A percentile compares a stretch with the other conserved stretches of the same genome.
These are phyloP conservation scores for Xylariaceae sp. DNA, from an alignment of 2,329 filamentous ascomycete species.

Conservation along the genomic window DNA sequence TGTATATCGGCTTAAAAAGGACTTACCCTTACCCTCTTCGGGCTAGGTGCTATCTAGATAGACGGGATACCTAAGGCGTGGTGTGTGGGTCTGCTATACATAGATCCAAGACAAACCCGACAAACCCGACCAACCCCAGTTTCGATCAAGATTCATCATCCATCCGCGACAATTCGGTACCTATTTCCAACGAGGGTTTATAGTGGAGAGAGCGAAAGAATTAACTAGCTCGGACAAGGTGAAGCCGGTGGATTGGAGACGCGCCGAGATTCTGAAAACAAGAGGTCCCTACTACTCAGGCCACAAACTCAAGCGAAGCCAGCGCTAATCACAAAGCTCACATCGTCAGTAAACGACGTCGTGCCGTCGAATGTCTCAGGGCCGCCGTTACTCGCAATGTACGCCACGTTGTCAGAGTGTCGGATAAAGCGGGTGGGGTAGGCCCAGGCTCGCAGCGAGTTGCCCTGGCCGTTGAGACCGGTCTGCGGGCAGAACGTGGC, in stretches of 20 bases:
- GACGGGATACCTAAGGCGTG: too few species aligned
- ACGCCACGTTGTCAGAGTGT: constrained; percentile 42
- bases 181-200: too few species aligned
- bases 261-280: background rate
- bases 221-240: background rate
- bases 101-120: too few species aligned
- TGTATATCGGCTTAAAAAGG: too few species aligned
- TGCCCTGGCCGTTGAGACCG: constrained; percentile 45
- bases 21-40: too few species aligned
- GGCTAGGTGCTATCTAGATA: too few species aligned
- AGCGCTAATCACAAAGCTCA: constrained; percentile 43
- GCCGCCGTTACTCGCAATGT: constrained; percentile 26
- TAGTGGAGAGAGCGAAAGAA: too few species aligned
- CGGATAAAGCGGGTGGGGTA: constrained; percentile 56
- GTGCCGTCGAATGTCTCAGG: constrained; percentile 45
- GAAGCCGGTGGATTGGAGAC: background rate
- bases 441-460: constrained; percentile 51
- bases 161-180: too few species aligned
- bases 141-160: too few species aligned
- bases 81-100: too few species aligned
- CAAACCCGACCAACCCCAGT: too few species aligned
- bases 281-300: background rate
- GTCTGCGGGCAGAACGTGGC: constrained; percentile 56
- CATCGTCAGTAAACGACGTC: constrained; percentile 47
- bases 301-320: constrained; percentile 34